Evolutionary conservation across 495 filamentous ascomycete genomes (phyloP).

Genomic region (Hypoxylon cercidicola): DNA sequence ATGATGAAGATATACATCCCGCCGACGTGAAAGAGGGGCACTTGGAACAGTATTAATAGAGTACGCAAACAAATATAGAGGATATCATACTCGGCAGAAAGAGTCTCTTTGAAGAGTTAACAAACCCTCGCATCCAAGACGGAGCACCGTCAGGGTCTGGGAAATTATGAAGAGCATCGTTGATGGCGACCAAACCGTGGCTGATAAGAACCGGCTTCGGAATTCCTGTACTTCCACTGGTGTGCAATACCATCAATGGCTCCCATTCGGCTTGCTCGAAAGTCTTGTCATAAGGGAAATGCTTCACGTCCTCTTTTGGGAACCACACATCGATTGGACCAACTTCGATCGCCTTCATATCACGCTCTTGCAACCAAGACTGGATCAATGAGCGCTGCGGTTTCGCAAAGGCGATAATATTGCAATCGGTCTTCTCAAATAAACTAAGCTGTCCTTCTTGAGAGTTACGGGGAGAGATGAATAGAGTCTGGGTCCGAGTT

Average conservation of each 20-base stretch:
- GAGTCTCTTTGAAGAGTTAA: not conserved
- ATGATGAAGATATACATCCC: slow-evolving; percentile 48
- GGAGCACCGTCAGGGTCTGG: slow-evolving; percentile 39
- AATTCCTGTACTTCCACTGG: slow-evolving; percentile 68
- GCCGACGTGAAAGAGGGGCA: slow-evolving; percentile 50
- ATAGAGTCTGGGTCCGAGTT: slow-evolving; percentile 36
- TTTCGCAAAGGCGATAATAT: slow-evolving; percentile 39
- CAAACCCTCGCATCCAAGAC: slow-evolving; percentile 39
- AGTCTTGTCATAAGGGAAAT: slow-evolving; percentile 54
- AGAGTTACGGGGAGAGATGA: slow-evolving; percentile 58
- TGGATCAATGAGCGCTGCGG: slow-evolving; percentile 49
- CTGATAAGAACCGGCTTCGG: slow-evolving; percentile 64
- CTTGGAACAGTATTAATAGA: slow-evolving; percentile 39
- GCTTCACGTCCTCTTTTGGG: slow-evolving; percentile 41
- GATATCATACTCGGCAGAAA: slow-evolving; percentile 35
- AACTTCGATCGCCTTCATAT: slow-evolving; percentile 44
- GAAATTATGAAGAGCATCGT: slow-evolving; percentile 48
- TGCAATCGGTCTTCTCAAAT: slow-evolving; percentile 55
- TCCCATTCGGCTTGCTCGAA: slow-evolving; percentile 60
- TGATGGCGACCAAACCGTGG: slow-evolving; percentile 58
- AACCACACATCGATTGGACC: slow-evolving; percentile 34
- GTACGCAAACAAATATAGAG: not conserved
- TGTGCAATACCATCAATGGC: slow-evolving; percentile 63
- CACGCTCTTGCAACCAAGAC: slow-evolving; percentile 51
- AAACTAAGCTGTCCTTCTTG: slow-evolving; percentile 56